These are phyloP conservation scores for Rubia tinctorum DNA, from an alignment of 305 asterid species.

Conservation along the genomic window DNA sequence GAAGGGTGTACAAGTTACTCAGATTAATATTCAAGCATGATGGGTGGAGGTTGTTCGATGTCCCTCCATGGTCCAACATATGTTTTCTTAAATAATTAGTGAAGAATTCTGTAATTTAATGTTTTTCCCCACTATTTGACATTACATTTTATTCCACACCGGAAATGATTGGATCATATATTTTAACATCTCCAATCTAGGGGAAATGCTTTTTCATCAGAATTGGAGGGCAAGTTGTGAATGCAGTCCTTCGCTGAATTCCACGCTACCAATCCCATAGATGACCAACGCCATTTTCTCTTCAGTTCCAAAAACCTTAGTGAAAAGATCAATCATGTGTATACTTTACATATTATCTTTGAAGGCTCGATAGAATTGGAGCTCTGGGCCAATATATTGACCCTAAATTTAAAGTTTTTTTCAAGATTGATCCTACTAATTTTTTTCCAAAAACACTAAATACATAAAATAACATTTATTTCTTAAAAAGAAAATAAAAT, in stretches of 20 bases:
- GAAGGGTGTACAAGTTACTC: too few species aligned
- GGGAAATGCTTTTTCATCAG: constrained; percentile 59
- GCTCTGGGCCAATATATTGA: not conserved
- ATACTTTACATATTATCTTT: constrained; percentile 35
- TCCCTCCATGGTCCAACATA: too few species aligned
- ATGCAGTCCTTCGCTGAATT: constrained; percentile 56
- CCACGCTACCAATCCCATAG: constrained; percentile 80
- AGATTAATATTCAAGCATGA: too few species aligned
- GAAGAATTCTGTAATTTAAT: too few species aligned
- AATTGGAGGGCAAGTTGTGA: constrained; percentile 65
- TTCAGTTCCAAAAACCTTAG: constrained; percentile 45
- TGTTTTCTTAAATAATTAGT: too few species aligned
- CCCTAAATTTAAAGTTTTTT: too few species aligned
- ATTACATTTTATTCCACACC: constrained; percentile 59
- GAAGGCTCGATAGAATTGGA: constrained; percentile 44
- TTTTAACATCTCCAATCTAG: constrained; percentile 73
- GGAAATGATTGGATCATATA: constrained; percentile 81
- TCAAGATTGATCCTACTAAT: too few species aligned
- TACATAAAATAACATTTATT: too few species aligned
- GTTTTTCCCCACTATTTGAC: constrained; percentile 23
- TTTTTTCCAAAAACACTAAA: too few species aligned
- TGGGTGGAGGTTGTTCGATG: too few species aligned
- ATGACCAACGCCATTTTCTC: constrained; percentile 64
- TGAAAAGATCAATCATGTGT: constrained; percentile 34
- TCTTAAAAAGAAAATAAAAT: too few species aligned